phyloP scores from a whole-genome alignment of 148 eudicot species.

The Talinum fruticosum region DNA sequence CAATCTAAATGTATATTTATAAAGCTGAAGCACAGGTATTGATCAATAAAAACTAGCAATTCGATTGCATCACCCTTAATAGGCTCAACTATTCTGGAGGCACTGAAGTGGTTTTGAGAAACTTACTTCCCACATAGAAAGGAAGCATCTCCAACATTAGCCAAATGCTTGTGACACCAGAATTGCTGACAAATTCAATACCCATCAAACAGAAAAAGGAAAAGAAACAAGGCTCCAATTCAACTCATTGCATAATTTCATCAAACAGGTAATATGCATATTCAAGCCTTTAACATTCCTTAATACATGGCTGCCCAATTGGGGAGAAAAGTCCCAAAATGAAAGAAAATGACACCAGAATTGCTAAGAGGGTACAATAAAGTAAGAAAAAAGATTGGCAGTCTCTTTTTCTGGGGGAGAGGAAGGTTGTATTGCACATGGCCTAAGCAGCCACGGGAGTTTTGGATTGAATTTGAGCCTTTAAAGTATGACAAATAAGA shows the following conservation, averaged over 20 bases:
- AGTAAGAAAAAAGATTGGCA: too few species aligned
- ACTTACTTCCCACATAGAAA: too few species aligned
- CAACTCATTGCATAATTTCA: slow-evolving; percentile 14
- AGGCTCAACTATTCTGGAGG: not conserved
- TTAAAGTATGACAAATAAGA: too few species aligned
- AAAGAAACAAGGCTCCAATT: not conserved
- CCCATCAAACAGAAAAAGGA: not conserved
- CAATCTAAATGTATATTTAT: not conserved
- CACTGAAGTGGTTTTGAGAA: not conserved
- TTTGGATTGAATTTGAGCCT: too few species aligned
- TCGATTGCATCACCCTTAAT: not conserved
- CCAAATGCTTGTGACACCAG: too few species aligned
- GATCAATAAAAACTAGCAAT: not conserved
- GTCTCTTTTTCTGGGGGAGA: too few species aligned
- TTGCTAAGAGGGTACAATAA: too few species aligned
- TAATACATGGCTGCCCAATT: not conserved
- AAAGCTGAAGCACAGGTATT: not conserved
- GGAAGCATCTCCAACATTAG: not conserved
- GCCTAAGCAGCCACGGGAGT: too few species aligned
- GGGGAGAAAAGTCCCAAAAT: not conserved
- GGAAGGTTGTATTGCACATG: too few species aligned
- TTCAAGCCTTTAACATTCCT: not conserved
- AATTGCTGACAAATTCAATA: too few species aligned
- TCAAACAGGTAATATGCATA: slow-evolving; percentile 26
- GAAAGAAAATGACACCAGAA: too few species aligned